Evolutionary conservation across 208 protist genomes (phyloP), one percentile per base, ranked within the genome.

Genomic region (Endotrypanum monterogeii): DNA sequence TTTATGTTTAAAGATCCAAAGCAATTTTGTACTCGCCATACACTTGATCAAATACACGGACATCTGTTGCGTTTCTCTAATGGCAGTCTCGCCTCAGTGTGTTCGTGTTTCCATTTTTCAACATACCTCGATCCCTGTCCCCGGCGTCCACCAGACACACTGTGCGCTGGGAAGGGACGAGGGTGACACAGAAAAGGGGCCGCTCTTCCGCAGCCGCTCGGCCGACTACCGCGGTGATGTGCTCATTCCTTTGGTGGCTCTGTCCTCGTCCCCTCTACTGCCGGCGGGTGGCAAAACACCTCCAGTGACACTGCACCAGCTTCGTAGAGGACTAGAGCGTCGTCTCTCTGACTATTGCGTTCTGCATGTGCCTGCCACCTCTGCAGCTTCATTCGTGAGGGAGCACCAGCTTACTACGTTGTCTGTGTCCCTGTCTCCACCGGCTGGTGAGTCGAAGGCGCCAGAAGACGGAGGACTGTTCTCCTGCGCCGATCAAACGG

Each of bases 291-390:
- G 25, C 0, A 18, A 37, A 5, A n/a, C 46, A n/a, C 37, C 6
- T 11, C 1, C n/a, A 8, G 66, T 37, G 46, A 70, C 32, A 32
- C 35, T 62, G 11, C 63, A 35, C 28, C 66, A 86, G 8, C 76
- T 89, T 12, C 62, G 77, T 2, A 41, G 12, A 0, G 79, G 69
- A 0, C 25, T 94, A 28, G 83, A 88, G 55, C 57, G 74, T 28
- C 78, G 89, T 5, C 74, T 94, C 0, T 88, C 83, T 25, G 37
- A 66, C 55, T 89, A 88, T 62, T 85, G 71, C 51, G 68, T 90
- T 14, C 23, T 88, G 23, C 84, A 92, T 57, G 60, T 71, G n/a
- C 79, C 75, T 4, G n/a, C 23, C 8, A 3, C 37, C 8, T 57
- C 16, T 1, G 23, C 66, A 7, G 51, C 50, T 8, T 14, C 56